phyloP scores from a whole-genome alignment of 805 yeast genomes.

The Suhomyces pyralidae region DNA sequence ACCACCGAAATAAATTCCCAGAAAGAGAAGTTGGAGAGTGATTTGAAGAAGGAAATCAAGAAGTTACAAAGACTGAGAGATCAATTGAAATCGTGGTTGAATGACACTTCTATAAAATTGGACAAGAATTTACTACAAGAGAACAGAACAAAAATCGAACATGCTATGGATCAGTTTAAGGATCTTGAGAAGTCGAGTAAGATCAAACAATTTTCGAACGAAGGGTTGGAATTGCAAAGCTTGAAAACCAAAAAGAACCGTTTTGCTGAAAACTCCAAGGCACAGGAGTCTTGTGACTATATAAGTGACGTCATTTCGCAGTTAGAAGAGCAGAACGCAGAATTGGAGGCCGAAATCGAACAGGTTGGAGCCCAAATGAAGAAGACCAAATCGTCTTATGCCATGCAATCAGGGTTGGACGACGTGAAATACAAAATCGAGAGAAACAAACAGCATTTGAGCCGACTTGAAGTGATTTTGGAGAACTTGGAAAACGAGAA shows the following conservation, averaged over 20 bases:
- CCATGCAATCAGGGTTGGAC: constrained; percentile 52
- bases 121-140: constrained; percentile 47
- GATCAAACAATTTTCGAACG: constrained; percentile 90
- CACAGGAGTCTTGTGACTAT: constrained; percentile 68
- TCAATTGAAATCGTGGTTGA: constrained; percentile 92
- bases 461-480: constrained; percentile 72
- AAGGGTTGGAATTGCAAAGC: constrained; percentile 74
- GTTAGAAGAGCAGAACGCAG: constrained; percentile 75
- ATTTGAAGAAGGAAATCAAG: constrained; percentile 90
- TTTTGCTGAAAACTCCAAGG: constrained; percentile 69
- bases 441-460: constrained; percentile 76
- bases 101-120: constrained; percentile 88
- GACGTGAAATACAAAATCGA: constrained; percentile 63
- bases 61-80: constrained; percentile 91
- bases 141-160: constrained; percentile 68
- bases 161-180: constrained; percentile 95
- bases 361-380: constrained; percentile 34
- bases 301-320: constrained; percentile 72
- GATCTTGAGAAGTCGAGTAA: constrained; percentile 91
- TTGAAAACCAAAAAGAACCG: constrained; percentile 27
- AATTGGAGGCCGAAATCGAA: constrained; percentile 64
- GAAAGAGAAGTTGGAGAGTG: constrained; percentile 89
- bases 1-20: constrained; percentile 80
- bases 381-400: constrained; percentile 44
- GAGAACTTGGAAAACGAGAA: constrained; percentile 77